These are phyloP conservation scores for Botrytis paeoniae DNA, from an alignment of 2,329 filamentous ascomycete genomes.

Conservation along the genomic window DNA sequence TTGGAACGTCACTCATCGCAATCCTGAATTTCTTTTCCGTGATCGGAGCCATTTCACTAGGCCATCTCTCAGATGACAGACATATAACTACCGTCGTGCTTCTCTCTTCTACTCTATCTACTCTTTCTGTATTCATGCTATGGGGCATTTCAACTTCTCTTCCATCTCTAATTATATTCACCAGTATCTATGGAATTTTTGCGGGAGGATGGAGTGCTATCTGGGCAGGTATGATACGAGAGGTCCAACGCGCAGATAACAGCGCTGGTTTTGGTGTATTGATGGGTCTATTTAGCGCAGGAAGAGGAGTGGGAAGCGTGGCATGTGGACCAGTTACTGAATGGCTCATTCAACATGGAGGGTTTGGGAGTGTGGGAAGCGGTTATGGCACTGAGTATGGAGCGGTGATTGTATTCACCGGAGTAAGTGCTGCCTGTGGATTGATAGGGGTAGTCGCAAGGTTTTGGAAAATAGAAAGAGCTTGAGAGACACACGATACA, in stretches of 20 bases:
- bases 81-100: constrained; percentile 45
- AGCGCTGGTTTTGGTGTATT: constrained; percentile 35
- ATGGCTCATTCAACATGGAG: constrained; percentile 45
- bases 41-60: constrained; percentile 42
- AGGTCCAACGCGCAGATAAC: constrained; percentile 21
- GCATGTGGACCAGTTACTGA: constrained; percentile 56
- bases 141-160: constrained; percentile 52
- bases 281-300: constrained; percentile 52
- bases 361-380: constrained; percentile 40
- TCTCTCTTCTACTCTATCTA: constrained; percentile 50
- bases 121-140: constrained; percentile 49
- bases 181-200: constrained; percentile 55
- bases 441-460: constrained; percentile 19
- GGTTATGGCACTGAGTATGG: constrained; percentile 53
- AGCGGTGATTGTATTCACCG: constrained; percentile 53
- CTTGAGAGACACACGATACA: background rate
- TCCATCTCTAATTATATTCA: constrained; percentile 48
- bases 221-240: constrained; percentile 41
- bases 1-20: constrained; percentile 47
- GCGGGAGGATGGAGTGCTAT: constrained; percentile 53
- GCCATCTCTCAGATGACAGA: constrained; percentile 44
- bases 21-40: constrained; percentile 49
- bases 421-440: constrained; percentile 49
- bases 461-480: background rate
- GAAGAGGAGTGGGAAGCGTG: constrained; percentile 61